Conservation (phyloP, 495 filamentous ascomycete species). For the Penicillium fimorum region DNA sequence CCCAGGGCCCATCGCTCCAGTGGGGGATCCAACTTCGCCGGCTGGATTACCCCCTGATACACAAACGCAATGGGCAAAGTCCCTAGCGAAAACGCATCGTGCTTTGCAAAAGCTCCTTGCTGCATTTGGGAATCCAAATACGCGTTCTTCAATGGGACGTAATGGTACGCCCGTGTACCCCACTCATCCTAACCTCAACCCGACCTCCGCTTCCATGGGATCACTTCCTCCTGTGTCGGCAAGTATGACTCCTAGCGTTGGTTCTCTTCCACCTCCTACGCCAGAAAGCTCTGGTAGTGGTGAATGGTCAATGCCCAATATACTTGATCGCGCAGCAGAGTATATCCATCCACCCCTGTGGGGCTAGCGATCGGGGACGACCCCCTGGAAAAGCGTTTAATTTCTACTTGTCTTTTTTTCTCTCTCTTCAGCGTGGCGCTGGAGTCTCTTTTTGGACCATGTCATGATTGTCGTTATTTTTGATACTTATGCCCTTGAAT, state of each 20-base stretch:
- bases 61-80: conserved; percentile 49
- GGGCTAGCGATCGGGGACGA: conserved; percentile 26
- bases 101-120: conserved; percentile 46
- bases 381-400: not conserved
- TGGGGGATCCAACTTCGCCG: conserved; percentile 29
- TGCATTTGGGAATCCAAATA: conserved; percentile 35
- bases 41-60: conserved; percentile 32
- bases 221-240: conserved; percentile 21
- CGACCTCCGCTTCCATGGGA: conserved; percentile 10
- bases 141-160: conserved; percentile 8
- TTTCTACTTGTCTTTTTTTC: not conserved
- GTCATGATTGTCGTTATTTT: conserved; percentile 1
- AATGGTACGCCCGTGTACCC: conserved; percentile 13
- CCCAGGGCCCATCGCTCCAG: conserved; percentile 22
- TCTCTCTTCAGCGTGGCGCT: conserved; percentile 13
- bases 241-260: conserved; percentile 38
- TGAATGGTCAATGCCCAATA: conserved; percentile 47
- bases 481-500: not conserved
- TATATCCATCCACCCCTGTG: conserved; percentile 51
- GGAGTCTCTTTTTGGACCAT: conserved; percentile 16
- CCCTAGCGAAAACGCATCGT: conserved; percentile 45
- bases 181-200: conserved; percentile 16
- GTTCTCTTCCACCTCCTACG: conserved; percentile 46
- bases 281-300: conserved; percentile 50
- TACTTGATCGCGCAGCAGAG: conserved; percentile 47